Evolutionary conservation across 2,329 filamentous ascomycete species (phyloP).

Genomic region (Stemphylium beticola): DNA sequence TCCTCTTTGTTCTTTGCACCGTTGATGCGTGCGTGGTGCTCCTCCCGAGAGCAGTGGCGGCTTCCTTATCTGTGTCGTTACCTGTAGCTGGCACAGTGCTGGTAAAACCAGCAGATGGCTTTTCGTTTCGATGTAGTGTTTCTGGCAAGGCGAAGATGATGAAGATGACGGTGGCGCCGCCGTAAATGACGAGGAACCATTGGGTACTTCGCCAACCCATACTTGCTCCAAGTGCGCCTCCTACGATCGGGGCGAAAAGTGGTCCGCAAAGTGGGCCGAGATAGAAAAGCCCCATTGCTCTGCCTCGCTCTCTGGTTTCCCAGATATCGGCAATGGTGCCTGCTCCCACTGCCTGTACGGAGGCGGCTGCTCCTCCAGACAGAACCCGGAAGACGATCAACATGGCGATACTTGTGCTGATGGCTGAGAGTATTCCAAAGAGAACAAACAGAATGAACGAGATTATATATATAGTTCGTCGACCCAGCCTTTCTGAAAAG

Average conservation of each 20-base stretch:
- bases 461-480: conserved; percentile 46
- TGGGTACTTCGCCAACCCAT: conserved; percentile 50
- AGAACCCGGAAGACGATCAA: conserved; percentile 45
- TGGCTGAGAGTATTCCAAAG: conserved; percentile 42
- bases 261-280: conserved; percentile 49
- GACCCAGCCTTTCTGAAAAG: conserved; percentile 46
- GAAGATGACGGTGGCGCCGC: conserved; percentile 39
- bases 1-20: conserved; percentile 38
- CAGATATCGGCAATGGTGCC: conserved; percentile 49
- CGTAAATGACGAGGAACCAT: conserved; percentile 50
- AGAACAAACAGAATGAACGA: conserved; percentile 45
- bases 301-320: conserved; percentile 47
- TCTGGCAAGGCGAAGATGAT: conserved; percentile 47
- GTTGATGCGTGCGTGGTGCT: conserved; percentile 46
- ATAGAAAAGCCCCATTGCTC: conserved; percentile 50
- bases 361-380: conserved; percentile 47
- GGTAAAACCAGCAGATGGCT: conserved; percentile 4
- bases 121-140: conserved; percentile 30
- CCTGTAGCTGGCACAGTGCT: background rate
- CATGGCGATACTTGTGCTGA: conserved; percentile 47
- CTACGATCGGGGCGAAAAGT: conserved; percentile 48
- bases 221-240: conserved; percentile 41
- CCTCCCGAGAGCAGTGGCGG: conserved; percentile 28
- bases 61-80: conserved; percentile 12
- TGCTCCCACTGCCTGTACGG: conserved; percentile 48